Evolutionary conservation across 179 eudicot genomes (phyloP).

Genomic region (Drosera spatulata): DNA sequence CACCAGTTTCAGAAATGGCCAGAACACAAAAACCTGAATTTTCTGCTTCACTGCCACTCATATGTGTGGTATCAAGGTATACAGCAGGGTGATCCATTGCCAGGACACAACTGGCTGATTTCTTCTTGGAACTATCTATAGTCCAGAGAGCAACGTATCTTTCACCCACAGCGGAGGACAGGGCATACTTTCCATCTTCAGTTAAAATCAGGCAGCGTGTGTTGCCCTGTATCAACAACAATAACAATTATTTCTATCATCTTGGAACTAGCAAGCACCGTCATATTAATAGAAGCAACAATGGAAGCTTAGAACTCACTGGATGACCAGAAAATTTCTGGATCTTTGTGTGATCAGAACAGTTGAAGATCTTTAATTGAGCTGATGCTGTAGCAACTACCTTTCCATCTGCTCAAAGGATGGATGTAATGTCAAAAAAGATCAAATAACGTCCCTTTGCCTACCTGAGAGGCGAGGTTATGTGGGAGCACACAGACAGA

Average conservation of each 20-base stretch:
- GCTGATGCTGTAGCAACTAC: constrained; percentile 79
- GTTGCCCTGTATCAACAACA: constrained; percentile 41
- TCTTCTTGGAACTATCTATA: constrained; percentile 68
- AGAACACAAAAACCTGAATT: constrained; percentile 45
- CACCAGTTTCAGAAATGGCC: constrained; percentile 83
- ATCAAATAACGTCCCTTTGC: background rate
- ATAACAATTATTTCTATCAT: background rate
- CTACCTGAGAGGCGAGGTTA: background rate
- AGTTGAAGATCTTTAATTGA: constrained; percentile 66
- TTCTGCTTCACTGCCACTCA: constrained; percentile 34
- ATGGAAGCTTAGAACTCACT: constrained; percentile 30
- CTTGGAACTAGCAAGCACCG: background rate
- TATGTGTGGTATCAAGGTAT: constrained; percentile 47
- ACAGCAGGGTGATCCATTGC: constrained; percentile 96
- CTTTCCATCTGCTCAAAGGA: constrained; percentile 57
- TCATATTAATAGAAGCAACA: background rate
- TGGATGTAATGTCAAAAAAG: constrained; percentile 8
- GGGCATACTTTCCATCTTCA: constrained; percentile 64
- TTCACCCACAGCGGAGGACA: constrained; percentile 82
- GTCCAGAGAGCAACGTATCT: constrained; percentile 86
- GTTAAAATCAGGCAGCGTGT: constrained; percentile 77
- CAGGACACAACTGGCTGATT: constrained; percentile 65
- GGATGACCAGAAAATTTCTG: constrained; percentile 99
- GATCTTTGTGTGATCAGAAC: constrained; percentile 58
- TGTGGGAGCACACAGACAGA: too few relatives aligned